These are phyloP conservation scores for Volutella citrinella DNA, from an alignment of 2,329 filamentous ascomycete species.

Conservation along the genomic window DNA sequence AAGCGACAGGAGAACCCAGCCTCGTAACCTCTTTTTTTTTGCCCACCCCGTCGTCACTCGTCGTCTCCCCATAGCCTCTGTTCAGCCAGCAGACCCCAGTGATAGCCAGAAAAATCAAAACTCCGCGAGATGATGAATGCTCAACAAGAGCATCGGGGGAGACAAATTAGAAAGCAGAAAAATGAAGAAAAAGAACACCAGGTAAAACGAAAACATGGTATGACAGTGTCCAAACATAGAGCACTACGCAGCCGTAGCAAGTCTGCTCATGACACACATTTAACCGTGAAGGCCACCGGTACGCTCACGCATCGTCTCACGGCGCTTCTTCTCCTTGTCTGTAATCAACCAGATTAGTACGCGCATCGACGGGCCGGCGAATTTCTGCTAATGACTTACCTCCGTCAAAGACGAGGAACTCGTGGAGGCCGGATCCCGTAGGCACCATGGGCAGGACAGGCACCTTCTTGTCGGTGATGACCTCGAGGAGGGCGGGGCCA, in stretches of 20 bases:
- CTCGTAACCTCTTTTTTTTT: too few relatives aligned
- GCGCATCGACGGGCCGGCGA: too few relatives aligned
- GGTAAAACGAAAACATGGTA: constrained; percentile 7
- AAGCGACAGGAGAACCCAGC: too few relatives aligned
- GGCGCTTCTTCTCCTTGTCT: constrained; percentile 67
- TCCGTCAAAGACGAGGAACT: constrained; percentile 63
- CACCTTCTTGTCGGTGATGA: constrained; percentile 87
- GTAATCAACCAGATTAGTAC: too few relatives aligned
- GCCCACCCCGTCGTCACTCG: constrained; percentile 6
- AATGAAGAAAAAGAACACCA: constrained; percentile 5
- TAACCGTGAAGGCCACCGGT: constrained; percentile 48
- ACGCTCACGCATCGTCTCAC: constrained; percentile 64
- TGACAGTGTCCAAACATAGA: constrained; percentile 9
- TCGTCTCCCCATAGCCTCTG: too few relatives aligned
- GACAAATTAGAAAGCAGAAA: too few relatives aligned
- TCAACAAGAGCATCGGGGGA: too few relatives aligned
- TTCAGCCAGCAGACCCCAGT: too few relatives aligned
- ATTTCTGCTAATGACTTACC: constrained; percentile 31
- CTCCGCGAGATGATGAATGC: constrained; percentile 9
- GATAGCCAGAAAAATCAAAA: constrained; percentile 9
- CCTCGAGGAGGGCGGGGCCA: constrained; percentile 89
- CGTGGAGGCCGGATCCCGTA: constrained; percentile 79
- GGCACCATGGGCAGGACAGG: constrained; percentile 98
- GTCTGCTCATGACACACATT: too few relatives aligned
- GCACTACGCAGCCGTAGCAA: too few relatives aligned